A percentile compares a stretch with the other conserved stretches of the same genome.
phyloP scores from a whole-genome alignment of 1,139 yeast genomes.

The Candida sp. region DNA sequence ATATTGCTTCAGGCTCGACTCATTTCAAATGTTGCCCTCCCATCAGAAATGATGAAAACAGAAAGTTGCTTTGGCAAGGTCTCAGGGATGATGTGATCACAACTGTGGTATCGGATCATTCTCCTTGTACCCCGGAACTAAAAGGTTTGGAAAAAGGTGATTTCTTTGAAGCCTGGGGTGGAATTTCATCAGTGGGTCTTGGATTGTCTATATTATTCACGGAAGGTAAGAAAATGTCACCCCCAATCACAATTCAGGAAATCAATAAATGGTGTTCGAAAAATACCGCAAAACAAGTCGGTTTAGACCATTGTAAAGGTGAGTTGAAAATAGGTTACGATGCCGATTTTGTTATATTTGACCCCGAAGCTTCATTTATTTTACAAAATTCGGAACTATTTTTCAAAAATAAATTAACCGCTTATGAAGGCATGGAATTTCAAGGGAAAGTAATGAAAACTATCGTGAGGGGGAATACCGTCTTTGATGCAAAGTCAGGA shows the following conservation, averaged over 20 bases:
- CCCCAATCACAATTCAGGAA: slow-evolving; percentile 56
- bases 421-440: slow-evolving; percentile 70
- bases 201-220: slow-evolving; percentile 82
- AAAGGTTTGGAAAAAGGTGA: slow-evolving; percentile 82
- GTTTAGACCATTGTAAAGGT: slow-evolving; percentile 72
- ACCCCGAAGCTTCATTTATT: slow-evolving; percentile 53
- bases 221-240: slow-evolving; percentile 55
- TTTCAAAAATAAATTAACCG: slow-evolving; percentile 85
- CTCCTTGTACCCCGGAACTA: slow-evolving; percentile 92
- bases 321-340: slow-evolving; percentile 68
- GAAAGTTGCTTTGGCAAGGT: slow-evolving; percentile 75
- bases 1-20: slow-evolving; percentile 71
- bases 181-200: slow-evolving; percentile 90
- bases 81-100: slow-evolving; percentile 61
- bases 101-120: slow-evolving; percentile 93
- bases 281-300: slow-evolving; percentile 85
- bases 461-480: slow-evolving; percentile 67
- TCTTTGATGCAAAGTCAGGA: slow-evolving; percentile 58
- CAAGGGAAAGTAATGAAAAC: slow-evolving; percentile 78
- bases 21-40: slow-evolving; percentile 96
- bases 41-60: slow-evolving; percentile 70
- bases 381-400: slow-evolving; percentile 58
- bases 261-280: slow-evolving; percentile 76
- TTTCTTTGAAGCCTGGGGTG: slow-evolving; percentile 95
- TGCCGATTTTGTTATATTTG: slow-evolving; percentile 85